Conservation (phyloP, 78 protist species). For the Speleostelium caveatum region DNA sequence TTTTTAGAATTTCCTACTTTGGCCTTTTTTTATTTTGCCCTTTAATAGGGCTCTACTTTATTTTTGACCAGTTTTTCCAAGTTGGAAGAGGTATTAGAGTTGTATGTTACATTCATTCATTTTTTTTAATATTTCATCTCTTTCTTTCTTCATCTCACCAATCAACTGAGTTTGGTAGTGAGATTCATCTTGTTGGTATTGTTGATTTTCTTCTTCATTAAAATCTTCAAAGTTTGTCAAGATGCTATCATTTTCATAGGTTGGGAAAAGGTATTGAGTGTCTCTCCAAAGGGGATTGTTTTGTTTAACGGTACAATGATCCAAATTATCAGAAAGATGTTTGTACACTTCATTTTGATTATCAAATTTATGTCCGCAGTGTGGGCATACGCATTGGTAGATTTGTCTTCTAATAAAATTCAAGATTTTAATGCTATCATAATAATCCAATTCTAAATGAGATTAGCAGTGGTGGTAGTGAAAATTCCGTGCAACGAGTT, state of each 20-base stretch:
- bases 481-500: too few species aligned
- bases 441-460: conserved; percentile 46
- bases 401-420: conserved; percentile 65
- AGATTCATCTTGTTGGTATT: conserved; percentile 15
- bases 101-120: not conserved
- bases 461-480: too few species aligned
- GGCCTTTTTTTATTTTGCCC: conserved; percentile 7
- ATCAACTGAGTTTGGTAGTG: conserved; percentile 42
- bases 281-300: conserved; percentile 56
- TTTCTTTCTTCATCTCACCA: conserved; percentile 17
- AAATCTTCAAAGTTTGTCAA: conserved; percentile 49
- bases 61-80: not conserved
- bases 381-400: conserved; percentile 28
- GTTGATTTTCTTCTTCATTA: conserved; percentile 51
- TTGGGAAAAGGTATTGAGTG: conserved; percentile 61
- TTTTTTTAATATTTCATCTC: conserved; percentile 12
- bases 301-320: conserved; percentile 26
- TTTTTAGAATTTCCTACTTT: too few species aligned
- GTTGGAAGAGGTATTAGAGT: too few species aligned
- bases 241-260: conserved; percentile 63
- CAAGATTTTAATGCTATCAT: conserved; percentile 35
- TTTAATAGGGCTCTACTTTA: not conserved
- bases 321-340: not conserved
- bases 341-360: not conserved
- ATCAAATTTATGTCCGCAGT: conserved; percentile 23